A percentile compares a stretch with the other conserved stretches of the same genome.
Evolutionary conservation across 495 filamentous ascomycete species (phyloP).

Genomic region (Sabuloglossum arenarium): DNA sequence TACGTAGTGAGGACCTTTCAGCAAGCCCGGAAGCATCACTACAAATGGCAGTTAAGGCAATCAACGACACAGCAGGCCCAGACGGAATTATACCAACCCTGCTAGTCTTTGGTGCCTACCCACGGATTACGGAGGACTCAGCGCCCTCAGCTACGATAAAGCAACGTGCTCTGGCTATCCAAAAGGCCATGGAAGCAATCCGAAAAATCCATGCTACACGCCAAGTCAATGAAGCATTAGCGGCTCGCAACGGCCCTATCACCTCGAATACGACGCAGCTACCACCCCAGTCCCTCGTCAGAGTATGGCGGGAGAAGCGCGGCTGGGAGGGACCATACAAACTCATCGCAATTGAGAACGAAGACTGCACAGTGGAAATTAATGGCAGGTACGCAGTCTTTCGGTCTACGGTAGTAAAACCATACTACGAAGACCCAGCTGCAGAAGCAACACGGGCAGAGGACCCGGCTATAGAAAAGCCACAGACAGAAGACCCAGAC

Average conservation of each 20-base stretch:
- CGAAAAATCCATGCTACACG: conserved; percentile 6
- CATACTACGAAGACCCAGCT: no score
- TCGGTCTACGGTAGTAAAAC: no score
- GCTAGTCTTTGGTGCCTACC: conserved; percentile 9
- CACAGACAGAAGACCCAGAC: no score
- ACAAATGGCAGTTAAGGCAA: conserved; percentile 6
- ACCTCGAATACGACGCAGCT: not conserved
- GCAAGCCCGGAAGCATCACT: no score
- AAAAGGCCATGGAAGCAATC: conserved; percentile 9
- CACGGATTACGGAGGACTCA: conserved; percentile 4
- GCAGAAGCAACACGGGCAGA: no score
- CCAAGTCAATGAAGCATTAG: conserved; percentile 4
- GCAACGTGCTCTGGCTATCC: conserved; percentile 3
- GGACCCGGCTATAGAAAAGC: no score
- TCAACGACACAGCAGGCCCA: conserved; percentile 10
- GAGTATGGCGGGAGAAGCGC: conserved; percentile 7
- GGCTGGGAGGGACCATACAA: conserved; percentile 8
- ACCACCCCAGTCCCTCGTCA: conserved; percentile 5
- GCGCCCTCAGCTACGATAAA: conserved; percentile 1
- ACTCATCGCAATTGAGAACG: conserved; percentile 1
- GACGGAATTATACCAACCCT: conserved; percentile 8
- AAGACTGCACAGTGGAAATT: not conserved
- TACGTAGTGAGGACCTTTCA: not conserved
- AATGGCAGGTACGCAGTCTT: no score
- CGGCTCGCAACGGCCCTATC: conserved; percentile 7